These are phyloP conservation scores for Tulasnella sp. DNA, from an alignment of 768 basidiomycete species.

Conservation along the genomic window DNA sequence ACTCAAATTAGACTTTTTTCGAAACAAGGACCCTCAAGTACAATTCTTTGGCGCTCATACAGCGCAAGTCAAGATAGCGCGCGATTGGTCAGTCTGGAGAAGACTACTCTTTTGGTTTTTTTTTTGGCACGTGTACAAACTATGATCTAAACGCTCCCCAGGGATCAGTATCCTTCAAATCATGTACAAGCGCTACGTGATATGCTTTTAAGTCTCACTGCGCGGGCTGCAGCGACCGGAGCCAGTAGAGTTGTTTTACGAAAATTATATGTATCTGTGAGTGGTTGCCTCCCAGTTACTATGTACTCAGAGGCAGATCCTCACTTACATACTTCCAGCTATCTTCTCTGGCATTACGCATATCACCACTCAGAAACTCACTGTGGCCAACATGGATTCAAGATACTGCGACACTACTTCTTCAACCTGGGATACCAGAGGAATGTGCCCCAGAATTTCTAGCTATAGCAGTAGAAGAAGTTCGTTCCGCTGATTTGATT, in stretches of 20 bases:
- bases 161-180: conserved; percentile 62
- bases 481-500: conserved; percentile 59
- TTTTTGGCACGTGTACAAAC: too few species aligned
- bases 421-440: conserved; percentile 41
- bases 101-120: not conserved
- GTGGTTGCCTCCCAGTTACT: conserved; percentile 21
- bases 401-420: conserved; percentile 48
- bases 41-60: conserved; percentile 95
- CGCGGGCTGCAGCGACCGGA: conserved; percentile 45
- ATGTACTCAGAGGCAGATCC: not conserved
- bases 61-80: conserved; percentile 80
- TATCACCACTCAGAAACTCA: conserved; percentile 44
- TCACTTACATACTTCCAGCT: conserved; percentile 30
- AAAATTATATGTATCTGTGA: conserved; percentile 78
- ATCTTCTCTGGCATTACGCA: conserved; percentile 56
- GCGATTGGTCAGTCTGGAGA: conserved; percentile 72
- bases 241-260: conserved; percentile 61
- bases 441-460: conserved; percentile 62
- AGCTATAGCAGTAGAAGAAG: conserved; percentile 74
- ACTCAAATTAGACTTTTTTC: not conserved
- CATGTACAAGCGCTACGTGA: conserved; percentile 46
- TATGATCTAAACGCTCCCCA: conserved; percentile 23
- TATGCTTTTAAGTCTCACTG: conserved; percentile 56
- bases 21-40: conserved; percentile 54
- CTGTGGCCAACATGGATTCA: conserved; percentile 69